Base-by-base conservation (phyloP, 2,329 filamentous ascomycete species). In the Ascochyta koolunga region DNA sequence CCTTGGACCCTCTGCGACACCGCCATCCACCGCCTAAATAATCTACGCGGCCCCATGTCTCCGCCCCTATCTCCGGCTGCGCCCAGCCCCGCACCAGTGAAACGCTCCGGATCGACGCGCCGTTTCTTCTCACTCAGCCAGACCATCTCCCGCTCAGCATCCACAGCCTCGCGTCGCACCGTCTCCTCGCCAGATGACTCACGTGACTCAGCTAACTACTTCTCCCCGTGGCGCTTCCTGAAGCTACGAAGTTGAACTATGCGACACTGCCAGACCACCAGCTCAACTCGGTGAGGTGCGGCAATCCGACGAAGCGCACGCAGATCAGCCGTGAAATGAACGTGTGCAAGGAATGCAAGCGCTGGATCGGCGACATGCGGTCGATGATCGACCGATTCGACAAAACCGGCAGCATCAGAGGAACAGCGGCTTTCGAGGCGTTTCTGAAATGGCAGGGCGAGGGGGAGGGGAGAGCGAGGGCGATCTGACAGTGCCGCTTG, bases 311-410 rank as follows among this genome's bases (percentile, higher is more conserved):
- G 8, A 60, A 59, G 51, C 56, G 64, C 36, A 67, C 62, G 10
- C 50, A 64, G 16, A 65, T 69, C 13, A 70, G 59, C 36, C 55
- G 59, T 2, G 54, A 62, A 5, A 67, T 67, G 59, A 56, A 62
- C 4, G 68, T 74, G 2, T 74, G 71, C 35, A 66, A 68, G 37
- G 58, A 58, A 21, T 74, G 71, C 33, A 57, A 53, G 47, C 54
- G 55, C 47, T 65, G 65, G 59, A 59, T 74, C 5, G 54, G 56
- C 24, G 57, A 68, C 16, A 73, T 74, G 69, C 59, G 67, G 41
- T 60, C 44, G 36, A 70, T 74, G 69, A 46, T 74, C 31, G 59
- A 54, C 16, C 45, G 64, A 25, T 71, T 65, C 46, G 68, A 73
- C 32, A 71, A 67, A 50, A 66, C 62, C 7, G 67, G 67, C 21